Evolutionary conservation across 257 asterid species (phyloP).

Genomic region (Scutellaria galericulata): DNA sequence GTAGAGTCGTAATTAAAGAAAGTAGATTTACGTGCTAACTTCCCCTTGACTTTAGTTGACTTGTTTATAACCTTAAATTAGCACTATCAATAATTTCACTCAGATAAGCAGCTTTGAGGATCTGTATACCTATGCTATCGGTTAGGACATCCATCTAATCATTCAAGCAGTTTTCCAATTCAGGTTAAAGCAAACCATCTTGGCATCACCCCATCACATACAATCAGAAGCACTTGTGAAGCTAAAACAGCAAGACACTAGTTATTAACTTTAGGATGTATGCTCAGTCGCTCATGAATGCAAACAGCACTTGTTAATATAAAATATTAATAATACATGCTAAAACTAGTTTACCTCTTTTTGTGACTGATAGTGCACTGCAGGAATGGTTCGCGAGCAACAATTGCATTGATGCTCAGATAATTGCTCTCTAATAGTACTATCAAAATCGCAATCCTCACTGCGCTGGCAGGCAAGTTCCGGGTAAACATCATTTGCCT

Average conservation of each 20-base stretch:
- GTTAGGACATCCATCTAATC: neutral
- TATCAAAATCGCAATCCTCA: slow-evolving; percentile 68
- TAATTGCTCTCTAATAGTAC: slow-evolving; percentile 69
- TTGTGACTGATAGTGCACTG: slow-evolving; percentile 79
- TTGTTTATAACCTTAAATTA: slow-evolving; percentile 4
- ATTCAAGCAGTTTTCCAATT: slow-evolving; percentile 5
- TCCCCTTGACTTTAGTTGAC: slow-evolving; percentile 13
- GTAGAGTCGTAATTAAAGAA: neutral
- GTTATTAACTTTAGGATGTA: neutral
- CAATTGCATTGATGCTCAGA: slow-evolving; percentile 71
- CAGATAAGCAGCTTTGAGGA: neutral
- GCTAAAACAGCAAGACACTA: neutral
- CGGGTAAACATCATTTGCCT: slow-evolving; percentile 81
- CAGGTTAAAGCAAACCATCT: slow-evolving; percentile 8
- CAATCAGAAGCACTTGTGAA: neutral
- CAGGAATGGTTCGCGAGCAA: slow-evolving; percentile 70
- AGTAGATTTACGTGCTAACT: neutral
- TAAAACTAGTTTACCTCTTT: slow-evolving; percentile 71
- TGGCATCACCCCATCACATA: slow-evolving; percentile 4
- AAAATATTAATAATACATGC: neutral
- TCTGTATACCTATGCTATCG: neutral
- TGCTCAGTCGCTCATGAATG: neutral
- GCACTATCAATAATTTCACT: slow-evolving; percentile 3
- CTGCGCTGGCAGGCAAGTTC: slow-evolving; percentile 57
- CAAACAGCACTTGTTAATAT: slow-evolving; percentile 18